Conservation (phyloP, 495 filamentous ascomycete genomes). For the Aspergillus bridgeri region DNA sequence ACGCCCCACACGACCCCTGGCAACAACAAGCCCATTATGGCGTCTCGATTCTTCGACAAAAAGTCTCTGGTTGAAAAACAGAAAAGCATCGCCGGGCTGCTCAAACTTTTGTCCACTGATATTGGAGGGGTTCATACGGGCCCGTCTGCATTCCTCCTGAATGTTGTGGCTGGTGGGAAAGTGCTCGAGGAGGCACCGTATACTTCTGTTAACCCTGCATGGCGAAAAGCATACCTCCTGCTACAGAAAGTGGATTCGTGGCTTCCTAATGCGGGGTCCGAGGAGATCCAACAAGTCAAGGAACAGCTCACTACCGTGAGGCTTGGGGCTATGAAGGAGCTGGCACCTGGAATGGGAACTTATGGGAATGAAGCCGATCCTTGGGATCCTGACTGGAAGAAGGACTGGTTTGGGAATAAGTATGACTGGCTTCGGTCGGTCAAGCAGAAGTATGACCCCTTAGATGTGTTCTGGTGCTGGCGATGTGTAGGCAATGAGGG, state of each 20-base stretch:
- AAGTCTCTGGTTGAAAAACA: background rate
- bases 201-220: slow-evolving; percentile 34
- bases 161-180: background rate
- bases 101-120: too few relatives aligned
- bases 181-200: background rate
- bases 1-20: too few relatives aligned
- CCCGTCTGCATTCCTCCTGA: background rate
- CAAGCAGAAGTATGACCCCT: slow-evolving; percentile 46
- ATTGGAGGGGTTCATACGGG: too few relatives aligned
- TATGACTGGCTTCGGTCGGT: slow-evolving; percentile 29
- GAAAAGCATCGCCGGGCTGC: background rate
- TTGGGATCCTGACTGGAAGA: slow-evolving; percentile 40
- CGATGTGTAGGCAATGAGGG: slow-evolving; percentile 54
- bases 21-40: too few relatives aligned
- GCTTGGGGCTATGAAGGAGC: slow-evolving; percentile 33
- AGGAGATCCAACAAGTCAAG: slow-evolving; percentile 24
- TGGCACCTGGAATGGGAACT: slow-evolving; percentile 15
- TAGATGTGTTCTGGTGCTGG: slow-evolving; percentile 50
- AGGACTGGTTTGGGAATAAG: slow-evolving; percentile 42
- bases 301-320: slow-evolving; percentile 22
- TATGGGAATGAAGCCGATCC: slow-evolving; percentile 30
- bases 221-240: slow-evolving; percentile 43
- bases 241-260: slow-evolving; percentile 22
- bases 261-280: slow-evolving; percentile 34
- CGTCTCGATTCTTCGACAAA: too few relatives aligned